Conservation (phyloP, 768 basidiomycete genomes). For the Tephrocybe sp. region DNA sequence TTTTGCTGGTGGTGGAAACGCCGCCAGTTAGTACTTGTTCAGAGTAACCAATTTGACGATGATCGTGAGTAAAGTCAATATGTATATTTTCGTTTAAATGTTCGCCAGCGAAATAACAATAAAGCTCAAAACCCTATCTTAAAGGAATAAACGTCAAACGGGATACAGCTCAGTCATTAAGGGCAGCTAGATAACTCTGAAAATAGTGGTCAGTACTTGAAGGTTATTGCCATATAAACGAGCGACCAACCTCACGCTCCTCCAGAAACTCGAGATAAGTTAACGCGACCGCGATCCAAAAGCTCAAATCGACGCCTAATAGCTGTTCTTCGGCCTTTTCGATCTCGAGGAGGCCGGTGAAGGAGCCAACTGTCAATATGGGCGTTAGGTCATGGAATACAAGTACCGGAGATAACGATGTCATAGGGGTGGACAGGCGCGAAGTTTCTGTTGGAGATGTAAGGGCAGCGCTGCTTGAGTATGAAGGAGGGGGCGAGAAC, state of each 20-base stretch:
- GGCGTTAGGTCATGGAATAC: constrained; percentile 76
- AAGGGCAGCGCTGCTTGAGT: constrained; percentile 22
- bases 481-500: constrained; percentile 37
- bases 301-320: constrained; percentile 72
- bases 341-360: constrained; percentile 65
- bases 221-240: no score
- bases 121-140: neutral
- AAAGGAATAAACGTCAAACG: neutral
- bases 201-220: constrained; percentile 2
- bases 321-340: constrained; percentile 52
- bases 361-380: constrained; percentile 53
- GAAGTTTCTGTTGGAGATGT: constrained; percentile 19
- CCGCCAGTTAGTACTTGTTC: no score
- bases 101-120: neutral
- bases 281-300: constrained; percentile 75
- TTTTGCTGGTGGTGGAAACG: no score
- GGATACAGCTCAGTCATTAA: constrained; percentile 39
- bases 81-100: no score
- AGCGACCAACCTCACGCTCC: constrained; percentile 69
- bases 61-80: neutral
- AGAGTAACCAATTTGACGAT: no score
- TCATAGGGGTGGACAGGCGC: constrained; percentile 13
- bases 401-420: constrained; percentile 43
- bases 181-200: constrained; percentile 60
- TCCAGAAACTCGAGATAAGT: constrained; percentile 77